These are phyloP conservation scores for Syzygium jambos DNA, from an alignment of 345 rosid species.

Conservation along the genomic window DNA sequence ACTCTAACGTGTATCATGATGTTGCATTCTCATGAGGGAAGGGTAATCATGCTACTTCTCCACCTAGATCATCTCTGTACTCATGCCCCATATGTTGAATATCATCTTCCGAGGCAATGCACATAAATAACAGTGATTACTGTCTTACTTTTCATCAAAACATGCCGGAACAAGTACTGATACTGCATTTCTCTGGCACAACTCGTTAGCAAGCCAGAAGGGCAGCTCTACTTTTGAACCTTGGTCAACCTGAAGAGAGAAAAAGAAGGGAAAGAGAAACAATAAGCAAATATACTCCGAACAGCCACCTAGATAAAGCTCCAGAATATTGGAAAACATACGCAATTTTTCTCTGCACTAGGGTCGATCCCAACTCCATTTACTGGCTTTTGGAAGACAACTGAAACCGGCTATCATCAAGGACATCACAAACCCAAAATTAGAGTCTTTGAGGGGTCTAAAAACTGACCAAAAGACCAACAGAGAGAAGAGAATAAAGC, in stretches of 20 bases:
- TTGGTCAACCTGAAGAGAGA: constrained; percentile 44
- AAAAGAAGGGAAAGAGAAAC: background rate
- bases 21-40: background rate
- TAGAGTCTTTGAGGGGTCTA: background rate
- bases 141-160: constrained; percentile 61
- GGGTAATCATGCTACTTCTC: background rate
- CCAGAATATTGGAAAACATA: constrained; percentile 13
- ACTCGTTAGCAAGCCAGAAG: constrained; percentile 77
- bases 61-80: background rate
- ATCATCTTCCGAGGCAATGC: background rate
- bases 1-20: background rate
- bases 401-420: constrained; percentile 48
- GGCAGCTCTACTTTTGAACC: constrained; percentile 74
- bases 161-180: constrained; percentile 57
- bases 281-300: background rate
- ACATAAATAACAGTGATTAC: background rate
- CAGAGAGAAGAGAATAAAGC: background rate
- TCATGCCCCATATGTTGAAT: background rate
- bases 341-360: constrained; percentile 52
- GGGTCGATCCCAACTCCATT: constrained; percentile 79
- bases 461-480: background rate
- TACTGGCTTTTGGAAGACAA: constrained; percentile 43
- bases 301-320: background rate
- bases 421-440: background rate
- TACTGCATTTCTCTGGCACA: constrained; percentile 57